A percentile compares a stretch with the other conserved stretches of the same genome.
Evolutionary conservation across 2,329 filamentous ascomycete genomes (phyloP).

Genomic region (Paramyrothecium sp.): DNA sequence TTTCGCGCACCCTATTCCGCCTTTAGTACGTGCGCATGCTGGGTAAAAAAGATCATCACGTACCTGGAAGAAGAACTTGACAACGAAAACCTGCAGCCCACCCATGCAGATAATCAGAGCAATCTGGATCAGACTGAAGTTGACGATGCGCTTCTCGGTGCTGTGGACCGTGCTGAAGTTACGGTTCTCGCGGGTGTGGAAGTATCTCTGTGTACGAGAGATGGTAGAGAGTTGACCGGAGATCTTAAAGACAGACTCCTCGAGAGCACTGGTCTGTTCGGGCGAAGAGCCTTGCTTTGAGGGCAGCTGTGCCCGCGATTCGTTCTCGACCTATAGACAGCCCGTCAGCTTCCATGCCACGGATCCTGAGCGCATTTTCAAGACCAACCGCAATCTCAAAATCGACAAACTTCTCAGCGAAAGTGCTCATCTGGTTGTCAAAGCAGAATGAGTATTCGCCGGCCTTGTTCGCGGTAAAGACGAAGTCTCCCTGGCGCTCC

Average conservation of each 20-base stretch:
- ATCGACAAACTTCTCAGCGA: slow-evolving; percentile 95
- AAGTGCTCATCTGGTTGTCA: slow-evolving; percentile 97
- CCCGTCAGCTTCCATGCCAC: slow-evolving; percentile 8
- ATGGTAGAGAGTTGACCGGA: slow-evolving; percentile 92
- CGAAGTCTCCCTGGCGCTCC: slow-evolving; percentile 94
- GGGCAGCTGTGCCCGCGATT: slow-evolving; percentile 76
- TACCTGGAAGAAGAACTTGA: slow-evolving; percentile 98
- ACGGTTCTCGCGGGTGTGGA: slow-evolving; percentile 96
- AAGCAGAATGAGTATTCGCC: slow-evolving; percentile 98
- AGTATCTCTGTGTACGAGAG: slow-evolving; percentile 97
- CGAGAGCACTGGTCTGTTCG: slow-evolving; percentile 84
- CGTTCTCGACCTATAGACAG: slow-evolving; percentile 76
- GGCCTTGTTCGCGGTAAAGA: slow-evolving; percentile 84
- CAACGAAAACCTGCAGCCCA: slow-evolving; percentile 92
- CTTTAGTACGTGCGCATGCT: slow-evolving; percentile 9
- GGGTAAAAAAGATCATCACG: slow-evolving; percentile 1
- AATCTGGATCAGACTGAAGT: slow-evolving; percentile 93
- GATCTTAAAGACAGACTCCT: slow-evolving; percentile 94
- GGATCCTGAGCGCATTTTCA: background rate
- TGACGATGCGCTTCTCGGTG: slow-evolving; percentile 94
- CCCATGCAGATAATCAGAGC: slow-evolving; percentile 94
- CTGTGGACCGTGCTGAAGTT: slow-evolving; percentile 98
- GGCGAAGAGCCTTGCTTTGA: slow-evolving; percentile 84
- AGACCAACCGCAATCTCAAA: slow-evolving; percentile 81
- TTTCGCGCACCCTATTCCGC: slow-evolving; percentile 59